phyloP scores from a whole-genome alignment of 2,329 filamentous ascomycete species.

The Trichophyton equinum region DNA sequence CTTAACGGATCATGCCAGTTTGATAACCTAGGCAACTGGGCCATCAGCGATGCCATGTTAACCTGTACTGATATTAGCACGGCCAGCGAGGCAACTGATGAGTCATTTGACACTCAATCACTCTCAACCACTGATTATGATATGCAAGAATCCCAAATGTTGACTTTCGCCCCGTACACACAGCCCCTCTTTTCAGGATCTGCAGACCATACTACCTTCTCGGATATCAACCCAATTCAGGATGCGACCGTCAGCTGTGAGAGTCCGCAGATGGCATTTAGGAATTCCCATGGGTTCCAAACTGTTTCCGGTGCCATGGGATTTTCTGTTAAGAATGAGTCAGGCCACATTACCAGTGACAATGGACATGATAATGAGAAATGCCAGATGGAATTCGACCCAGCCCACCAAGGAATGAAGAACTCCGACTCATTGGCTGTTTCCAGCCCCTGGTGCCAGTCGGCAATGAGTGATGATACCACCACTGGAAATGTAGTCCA shows the following conservation, averaged over 20 bases:
- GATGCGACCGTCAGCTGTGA: slow-evolving; percentile 22
- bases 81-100: slow-evolving; percentile 17
- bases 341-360: slow-evolving; percentile 21
- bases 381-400: slow-evolving; percentile 26
- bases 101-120: slow-evolving; percentile 27
- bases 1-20: slow-evolving; percentile 22
- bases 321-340: slow-evolving; percentile 32
- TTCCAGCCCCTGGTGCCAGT: slow-evolving; percentile 23
- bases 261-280: slow-evolving; percentile 27
- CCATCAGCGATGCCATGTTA: slow-evolving; percentile 22
- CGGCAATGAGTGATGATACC: slow-evolving; percentile 24
- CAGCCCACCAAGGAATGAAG: slow-evolving; percentile 21
- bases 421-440: slow-evolving; percentile 23
- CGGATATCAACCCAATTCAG: slow-evolving; percentile 28
- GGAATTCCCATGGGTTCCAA: slow-evolving; percentile 27
- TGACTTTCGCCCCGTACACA: slow-evolving; percentile 31
- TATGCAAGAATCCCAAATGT: slow-evolving; percentile 31
- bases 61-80: slow-evolving; percentile 14
- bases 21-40: slow-evolving; percentile 29
- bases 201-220: slow-evolving; percentile 25
- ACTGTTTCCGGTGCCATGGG: slow-evolving; percentile 29
- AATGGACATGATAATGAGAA: slow-evolving; percentile 25
- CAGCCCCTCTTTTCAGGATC: slow-evolving; percentile 29
- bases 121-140: slow-evolving; percentile 27
- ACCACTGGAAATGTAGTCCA: slow-evolving; percentile 26